Conservation (phyloP, 2,329 filamentous ascomycete species). For the Calcarisporium arbuscula region DNA sequence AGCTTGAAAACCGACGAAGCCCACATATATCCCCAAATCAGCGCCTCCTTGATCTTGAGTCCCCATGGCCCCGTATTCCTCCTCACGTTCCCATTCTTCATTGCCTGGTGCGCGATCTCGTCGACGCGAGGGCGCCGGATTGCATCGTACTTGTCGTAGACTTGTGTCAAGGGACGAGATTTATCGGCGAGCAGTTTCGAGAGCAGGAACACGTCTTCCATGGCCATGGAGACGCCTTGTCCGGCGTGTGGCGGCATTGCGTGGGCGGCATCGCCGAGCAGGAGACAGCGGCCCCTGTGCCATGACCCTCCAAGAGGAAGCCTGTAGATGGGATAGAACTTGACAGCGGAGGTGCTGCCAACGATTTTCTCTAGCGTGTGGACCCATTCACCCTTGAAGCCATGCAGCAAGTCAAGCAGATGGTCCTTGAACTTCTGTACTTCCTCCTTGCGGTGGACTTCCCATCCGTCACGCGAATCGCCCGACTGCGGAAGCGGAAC, state of each 20-base stretch:
- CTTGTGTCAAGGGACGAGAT: neutral
- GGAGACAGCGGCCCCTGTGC: constrained; percentile 31
- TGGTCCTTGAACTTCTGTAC: constrained; percentile 20
- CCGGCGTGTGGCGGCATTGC: constrained; percentile 46
- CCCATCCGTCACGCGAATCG: constrained; percentile 6
- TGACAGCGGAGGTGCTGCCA: constrained; percentile 14
- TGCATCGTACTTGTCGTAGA: neutral
- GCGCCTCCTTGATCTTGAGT: constrained; percentile 2
- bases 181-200: constrained; percentile 27
- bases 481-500: constrained; percentile 18
- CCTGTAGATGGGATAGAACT: constrained; percentile 26
- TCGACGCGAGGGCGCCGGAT: constrained; percentile 2
- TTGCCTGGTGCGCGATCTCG: constrained; percentile 3
- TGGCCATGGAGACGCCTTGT: constrained; percentile 48
- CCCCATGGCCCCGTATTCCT: constrained; percentile 1
- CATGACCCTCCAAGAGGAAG: constrained; percentile 23
- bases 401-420: constrained; percentile 15
- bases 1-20: neutral
- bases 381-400: constrained; percentile 20
- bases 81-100: constrained; percentile 1
- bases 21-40: constrained; percentile 4
- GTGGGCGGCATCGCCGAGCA: constrained; percentile 51
- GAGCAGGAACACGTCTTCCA: constrained; percentile 48
- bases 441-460: constrained; percentile 3
- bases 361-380: constrained; percentile 12